Evolutionary conservation across 768 basidiomycete genomes (phyloP), one percentile per base, ranked within the genome.

Genomic region (Chiua virens): DNA sequence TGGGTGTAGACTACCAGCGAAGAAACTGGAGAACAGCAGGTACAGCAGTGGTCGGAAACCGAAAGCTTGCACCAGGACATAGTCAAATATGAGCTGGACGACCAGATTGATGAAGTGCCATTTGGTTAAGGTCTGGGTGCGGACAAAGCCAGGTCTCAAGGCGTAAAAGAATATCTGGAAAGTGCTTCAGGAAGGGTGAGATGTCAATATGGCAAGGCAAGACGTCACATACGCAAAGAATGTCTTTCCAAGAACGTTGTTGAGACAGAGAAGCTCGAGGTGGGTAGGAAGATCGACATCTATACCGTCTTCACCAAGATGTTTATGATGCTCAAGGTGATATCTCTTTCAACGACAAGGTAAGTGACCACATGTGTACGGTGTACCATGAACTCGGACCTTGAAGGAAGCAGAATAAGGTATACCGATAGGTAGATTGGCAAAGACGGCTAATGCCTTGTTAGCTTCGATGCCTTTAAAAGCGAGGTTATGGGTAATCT

Each of bases 161-260:
- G 97, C 97, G 68, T 99, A 99, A 75, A 99, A 99, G 50, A 99
- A 71, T 52, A 99, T 92, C 73, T 99, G 97, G 74, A 98, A 99
- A 3, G 92, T 96, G 37, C 94, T 95, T 63, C 9, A 4, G 10
- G n/a, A 4, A 27, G 27, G 10, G 36, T 67, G 48, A 62, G 56
- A 2, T 3, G 21, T 37, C 22, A 20, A 49, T 3, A 8, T 52
- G 25, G 30, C 11, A 20, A 43, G 14, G 34, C 32, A 8, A 41
- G 42, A 50, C 34, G 49, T 20, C 13, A 41, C 88, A 54, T 61
- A 96, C 93, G 92, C 90, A 68, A 98, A 99, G 71, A 99, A 98
- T 1, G 95, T 92, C 69, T 99, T 99, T 30, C 97, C 97, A 14
- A 97, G 82, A 9, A 98, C 96, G 63, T 97, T 98, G 71, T 94